Evolutionary conservation across 805 yeast species (phyloP).

Genomic region (Ogataea glucozyma): DNA sequence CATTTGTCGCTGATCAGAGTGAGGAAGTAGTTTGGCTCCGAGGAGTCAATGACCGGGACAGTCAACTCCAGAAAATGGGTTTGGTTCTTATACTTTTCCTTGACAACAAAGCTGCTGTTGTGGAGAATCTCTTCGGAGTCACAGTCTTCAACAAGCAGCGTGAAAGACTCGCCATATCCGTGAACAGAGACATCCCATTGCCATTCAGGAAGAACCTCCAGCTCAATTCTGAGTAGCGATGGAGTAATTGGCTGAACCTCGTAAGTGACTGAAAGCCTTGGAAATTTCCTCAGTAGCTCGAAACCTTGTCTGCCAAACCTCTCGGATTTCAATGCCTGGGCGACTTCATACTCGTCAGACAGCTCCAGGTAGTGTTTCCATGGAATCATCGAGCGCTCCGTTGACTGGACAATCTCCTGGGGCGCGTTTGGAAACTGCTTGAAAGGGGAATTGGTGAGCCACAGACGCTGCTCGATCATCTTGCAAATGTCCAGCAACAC

Average conservation of each 20-base stretch:
- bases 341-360: slow-evolving; percentile 69
- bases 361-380: slow-evolving; percentile 77
- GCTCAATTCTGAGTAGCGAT: slow-evolving; percentile 60
- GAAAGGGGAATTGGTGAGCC: slow-evolving; percentile 85
- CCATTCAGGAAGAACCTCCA: slow-evolving; percentile 74
- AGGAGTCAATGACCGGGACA: slow-evolving; percentile 57
- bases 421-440: slow-evolving; percentile 82
- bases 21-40: slow-evolving; percentile 71
- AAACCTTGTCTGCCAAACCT: slow-evolving; percentile 60
- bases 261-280: slow-evolving; percentile 59
- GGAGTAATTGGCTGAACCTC: slow-evolving; percentile 78
- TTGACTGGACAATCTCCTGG: slow-evolving; percentile 61
- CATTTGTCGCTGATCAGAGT: slow-evolving; percentile 78
- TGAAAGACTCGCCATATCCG: slow-evolving; percentile 63
- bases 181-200: slow-evolving; percentile 71
- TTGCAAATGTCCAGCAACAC: slow-evolving; percentile 65
- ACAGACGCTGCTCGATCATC: slow-evolving; percentile 76
- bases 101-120: slow-evolving; percentile 54
- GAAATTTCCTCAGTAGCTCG: slow-evolving; percentile 69
- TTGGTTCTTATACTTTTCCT: slow-evolving; percentile 47
- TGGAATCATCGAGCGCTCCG: slow-evolving; percentile 81
- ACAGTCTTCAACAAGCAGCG: slow-evolving; percentile 76
- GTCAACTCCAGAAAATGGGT: slow-evolving; percentile 65
- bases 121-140: slow-evolving; percentile 77
- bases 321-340: slow-evolving; percentile 76